These are phyloP conservation scores for Physcia stellaris DNA, from an alignment of 495 filamentous ascomycete species.

Conservation along the genomic window DNA sequence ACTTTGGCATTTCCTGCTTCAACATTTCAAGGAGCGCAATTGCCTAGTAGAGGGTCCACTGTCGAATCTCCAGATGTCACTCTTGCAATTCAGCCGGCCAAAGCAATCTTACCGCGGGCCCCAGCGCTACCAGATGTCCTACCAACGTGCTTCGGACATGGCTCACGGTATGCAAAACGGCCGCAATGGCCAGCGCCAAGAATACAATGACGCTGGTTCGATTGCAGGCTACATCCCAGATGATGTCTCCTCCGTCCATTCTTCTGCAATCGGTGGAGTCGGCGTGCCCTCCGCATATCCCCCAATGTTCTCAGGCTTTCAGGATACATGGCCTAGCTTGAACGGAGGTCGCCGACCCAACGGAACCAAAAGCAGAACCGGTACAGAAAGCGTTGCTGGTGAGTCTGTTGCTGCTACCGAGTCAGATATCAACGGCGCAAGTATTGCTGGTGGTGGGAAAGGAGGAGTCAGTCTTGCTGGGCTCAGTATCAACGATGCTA, in stretches of 20 bases:
- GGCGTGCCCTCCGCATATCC: conserved; percentile 72
- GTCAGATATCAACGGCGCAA: conserved; percentile 57
- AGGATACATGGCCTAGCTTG: conserved; percentile 78
- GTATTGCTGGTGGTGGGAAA: conserved; percentile 61
- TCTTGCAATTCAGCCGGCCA: conserved; percentile 89
- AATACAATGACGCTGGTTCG: conserved; percentile 75
- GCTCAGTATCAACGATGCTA: conserved; percentile 62
- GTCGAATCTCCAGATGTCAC: conserved; percentile 83
- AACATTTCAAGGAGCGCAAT: conserved; percentile 95
- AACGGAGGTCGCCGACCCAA: conserved; percentile 50
- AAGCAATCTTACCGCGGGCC: conserved; percentile 87
- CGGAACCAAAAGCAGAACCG: conserved; percentile 46
- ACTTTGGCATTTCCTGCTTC: conserved; percentile 88
- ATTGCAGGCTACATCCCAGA: conserved; percentile 91
- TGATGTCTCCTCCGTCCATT: conserved; percentile 91
- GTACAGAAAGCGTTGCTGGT: conserved; percentile 68
- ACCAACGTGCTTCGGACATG: conserved; percentile 49
- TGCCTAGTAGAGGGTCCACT: conserved; percentile 96
- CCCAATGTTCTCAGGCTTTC: conserved; percentile 88
- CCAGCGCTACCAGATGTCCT: conserved; percentile 77
- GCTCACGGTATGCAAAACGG: conserved; percentile 35
- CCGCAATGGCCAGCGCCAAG: conserved; percentile 42
- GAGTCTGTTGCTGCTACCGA: conserved; percentile 85
- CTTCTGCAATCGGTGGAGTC: conserved; percentile 75
- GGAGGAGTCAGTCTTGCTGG: conserved; percentile 79